Evolutionary conservation across 331 rosid genomes (phyloP).

Genomic region (Prunus yedoensis): DNA sequence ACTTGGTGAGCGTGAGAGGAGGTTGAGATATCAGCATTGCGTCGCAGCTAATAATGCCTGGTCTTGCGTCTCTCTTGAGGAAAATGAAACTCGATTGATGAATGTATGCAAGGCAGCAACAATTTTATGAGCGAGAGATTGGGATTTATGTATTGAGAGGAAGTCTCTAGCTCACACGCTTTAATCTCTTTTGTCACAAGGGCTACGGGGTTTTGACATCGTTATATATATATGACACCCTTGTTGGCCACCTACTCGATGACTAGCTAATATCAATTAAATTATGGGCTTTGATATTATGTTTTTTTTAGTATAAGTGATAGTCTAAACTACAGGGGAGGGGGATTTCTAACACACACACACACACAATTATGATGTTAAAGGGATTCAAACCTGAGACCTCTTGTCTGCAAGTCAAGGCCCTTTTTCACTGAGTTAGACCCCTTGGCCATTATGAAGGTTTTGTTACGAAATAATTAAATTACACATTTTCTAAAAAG

Average conservation of each 20-base stretch:
- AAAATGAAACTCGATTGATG: constrained; percentile 14
- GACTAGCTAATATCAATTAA: neutral
- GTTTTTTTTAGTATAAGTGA: too few relatives aligned
- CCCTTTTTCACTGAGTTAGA: too few relatives aligned
- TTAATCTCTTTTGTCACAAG: constrained; percentile 5
- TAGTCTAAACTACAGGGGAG: too few relatives aligned
- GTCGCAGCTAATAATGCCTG: constrained; percentile 36
- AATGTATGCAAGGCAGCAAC: neutral
- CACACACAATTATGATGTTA: too few relatives aligned
- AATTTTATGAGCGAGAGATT: constrained; percentile 4
- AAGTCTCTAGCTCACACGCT: neutral
- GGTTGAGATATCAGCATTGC: constrained; percentile 41
- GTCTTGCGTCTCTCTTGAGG: constrained; percentile 35
- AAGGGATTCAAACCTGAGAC: too few relatives aligned
- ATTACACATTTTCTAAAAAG: neutral
- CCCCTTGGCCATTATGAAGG: too few relatives aligned
- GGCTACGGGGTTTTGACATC: neutral
- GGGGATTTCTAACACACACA: too few relatives aligned
- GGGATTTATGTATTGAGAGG: neutral
- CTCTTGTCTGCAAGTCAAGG: accelerated
- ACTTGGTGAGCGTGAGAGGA: constrained; percentile 30
- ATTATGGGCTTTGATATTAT: too few relatives aligned
- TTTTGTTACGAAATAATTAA: neutral
- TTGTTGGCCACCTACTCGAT: constrained; percentile 20
- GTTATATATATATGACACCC: neutral